Evolutionary conservation across 2,329 filamentous ascomycete genomes (phyloP).

Genomic region (Neofusicoccum umdonicola): DNA sequence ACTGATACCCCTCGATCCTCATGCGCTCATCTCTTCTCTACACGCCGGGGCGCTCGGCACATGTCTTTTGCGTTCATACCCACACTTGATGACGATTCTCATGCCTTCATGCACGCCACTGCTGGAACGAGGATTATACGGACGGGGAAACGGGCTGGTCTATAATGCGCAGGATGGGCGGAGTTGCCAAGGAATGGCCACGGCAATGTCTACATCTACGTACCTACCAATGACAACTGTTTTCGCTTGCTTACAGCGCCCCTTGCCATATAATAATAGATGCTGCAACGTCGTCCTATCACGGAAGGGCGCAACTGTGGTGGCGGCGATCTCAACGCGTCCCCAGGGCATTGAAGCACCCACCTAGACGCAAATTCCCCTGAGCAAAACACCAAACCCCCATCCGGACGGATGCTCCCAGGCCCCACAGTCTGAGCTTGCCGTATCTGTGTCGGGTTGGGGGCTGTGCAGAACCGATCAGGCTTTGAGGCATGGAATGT

Average conservation of each 20-base stretch:
- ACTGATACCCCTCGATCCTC: slow-evolving; percentile 1
- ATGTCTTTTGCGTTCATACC: not conserved
- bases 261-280: too few relatives aligned
- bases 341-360: too few relatives aligned
- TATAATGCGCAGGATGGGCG: not conserved
- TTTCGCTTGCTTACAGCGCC: not conserved
- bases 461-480: not conserved
- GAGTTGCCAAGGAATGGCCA: not conserved
- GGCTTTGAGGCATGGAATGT: not conserved
- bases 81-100: slow-evolving; percentile 1
- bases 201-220: not conserved
- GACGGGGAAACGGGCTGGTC: not conserved
- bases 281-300: too few relatives aligned
- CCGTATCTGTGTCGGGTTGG: not conserved
- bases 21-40: not conserved
- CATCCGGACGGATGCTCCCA: too few relatives aligned
- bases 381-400: too few relatives aligned
- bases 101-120: not conserved
- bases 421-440: too few relatives aligned
- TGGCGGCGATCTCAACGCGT: too few relatives aligned
- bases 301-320: too few relatives aligned
- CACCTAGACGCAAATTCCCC: too few relatives aligned
- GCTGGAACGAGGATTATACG: not conserved
- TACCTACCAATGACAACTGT: not conserved
- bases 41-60: not conserved